Base-by-base conservation (phyloP, 192 early-diverging fungal species). In the Dissophora ornata region DNA sequence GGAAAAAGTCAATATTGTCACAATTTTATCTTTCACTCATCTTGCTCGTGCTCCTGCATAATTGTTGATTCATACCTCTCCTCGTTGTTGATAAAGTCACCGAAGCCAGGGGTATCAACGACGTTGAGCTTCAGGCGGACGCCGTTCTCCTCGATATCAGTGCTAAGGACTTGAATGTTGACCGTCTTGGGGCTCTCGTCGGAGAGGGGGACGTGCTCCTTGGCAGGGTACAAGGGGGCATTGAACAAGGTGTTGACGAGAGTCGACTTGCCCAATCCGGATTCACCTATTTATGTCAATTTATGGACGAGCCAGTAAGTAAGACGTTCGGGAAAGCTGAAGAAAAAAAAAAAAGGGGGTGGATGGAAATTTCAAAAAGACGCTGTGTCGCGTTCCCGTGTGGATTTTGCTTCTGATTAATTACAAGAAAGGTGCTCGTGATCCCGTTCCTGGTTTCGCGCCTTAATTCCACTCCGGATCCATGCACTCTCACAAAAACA, bases 11-110 rank as follows among this genome's bases (percentile, higher is more conserved):
- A n/a, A n/a, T n/a, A n/a, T n/a, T n/a, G n/a, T n/a, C n/a, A n/a
- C n/a, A n/a, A n/a, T n/a, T n/a, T n/a, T n/a, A n/a, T n/a, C n/a
- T n/a, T n/a, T n/a, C n/a, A n/a, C n/a, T n/a, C n/a, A n/a, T n/a
- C n/a, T n/a, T n/a, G n/a, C n/a, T n/a, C n/a, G n/a, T n/a, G n/a
- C n/a, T n/a, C n/a, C 36, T 38, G 36, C 36, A 38, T 40, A 22
- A 5, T 2, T 18, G 1, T n/a, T 30, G 26, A 25, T 10, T 18
- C 19, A 32, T 82, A 93, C 90, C 94, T 93, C 46, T 95, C 90
- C 59, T 98, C 96, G 81, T 99, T 99, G 86, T 98, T 99, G 71
- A 99, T 94, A 81, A 95, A 95, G 79, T 99, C 97, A 65, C 97
- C 96, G 78, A 95, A 99, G 15, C 96, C 97, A 42, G 97, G 97